Conservation (phyloP, 495 filamentous ascomycete species). For the Hypoxylon trugodes region DNA sequence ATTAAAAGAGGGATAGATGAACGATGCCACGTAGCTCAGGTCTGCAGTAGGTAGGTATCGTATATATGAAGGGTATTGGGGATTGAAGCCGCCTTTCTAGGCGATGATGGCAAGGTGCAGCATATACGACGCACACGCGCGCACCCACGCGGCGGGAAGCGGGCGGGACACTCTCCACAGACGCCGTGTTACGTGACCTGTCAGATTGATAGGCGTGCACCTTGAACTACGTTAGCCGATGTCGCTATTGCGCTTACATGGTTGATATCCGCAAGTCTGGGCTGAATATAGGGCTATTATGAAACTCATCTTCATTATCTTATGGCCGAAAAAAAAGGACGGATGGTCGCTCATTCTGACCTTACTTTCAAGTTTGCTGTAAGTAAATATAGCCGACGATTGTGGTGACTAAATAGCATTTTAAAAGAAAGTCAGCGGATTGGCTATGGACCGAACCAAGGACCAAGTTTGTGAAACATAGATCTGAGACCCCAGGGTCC, state of each 20-base stretch:
- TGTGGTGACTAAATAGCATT: not conserved
- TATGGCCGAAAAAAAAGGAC: not conserved
- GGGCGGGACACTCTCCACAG: slow-evolving; percentile 36
- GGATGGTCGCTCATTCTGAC: not conserved
- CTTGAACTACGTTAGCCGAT: slow-evolving; percentile 33
- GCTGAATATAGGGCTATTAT: not conserved
- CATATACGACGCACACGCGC: slow-evolving; percentile 17
- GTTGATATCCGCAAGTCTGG: slow-evolving; percentile 7
- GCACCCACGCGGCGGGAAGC: slow-evolving; percentile 37
- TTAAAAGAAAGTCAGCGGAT: not conserved
- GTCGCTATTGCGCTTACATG: slow-evolving; percentile 25
- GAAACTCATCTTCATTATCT: not conserved
- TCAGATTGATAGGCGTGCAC: slow-evolving; percentile 46
- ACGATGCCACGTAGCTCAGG: not conserved
- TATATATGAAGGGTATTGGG: not conserved
- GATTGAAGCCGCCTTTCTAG: slow-evolving; percentile 35
- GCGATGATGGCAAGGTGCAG: slow-evolving; percentile 25
- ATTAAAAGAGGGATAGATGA: not conserved
- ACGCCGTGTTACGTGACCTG: slow-evolving; percentile 45
- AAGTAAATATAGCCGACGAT: not conserved
- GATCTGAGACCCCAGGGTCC: slow-evolving; percentile 31
- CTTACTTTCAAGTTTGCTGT: not conserved
- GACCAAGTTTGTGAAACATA: slow-evolving; percentile 13
- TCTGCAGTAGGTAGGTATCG: not conserved
- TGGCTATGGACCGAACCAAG: not conserved